These are phyloP conservation scores for Starmera quercuum DNA, from an alignment of 805 yeast species.

Conservation along the genomic window DNA sequence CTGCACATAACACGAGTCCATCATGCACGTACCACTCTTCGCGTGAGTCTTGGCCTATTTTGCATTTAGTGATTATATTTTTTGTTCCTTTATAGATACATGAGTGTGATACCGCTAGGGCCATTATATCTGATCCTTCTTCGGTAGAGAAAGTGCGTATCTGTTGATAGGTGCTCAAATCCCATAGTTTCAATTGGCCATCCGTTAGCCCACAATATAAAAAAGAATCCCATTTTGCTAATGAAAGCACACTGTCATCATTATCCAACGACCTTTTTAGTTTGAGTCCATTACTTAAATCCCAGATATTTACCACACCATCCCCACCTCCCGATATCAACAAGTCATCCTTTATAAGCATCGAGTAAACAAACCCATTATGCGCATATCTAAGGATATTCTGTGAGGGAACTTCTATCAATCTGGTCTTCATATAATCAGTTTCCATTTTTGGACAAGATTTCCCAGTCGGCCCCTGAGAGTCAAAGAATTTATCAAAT, in stretches of 20 bases:
- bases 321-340: constrained; percentile 84
- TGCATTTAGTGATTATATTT: constrained; percentile 43
- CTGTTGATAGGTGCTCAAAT: constrained; percentile 72
- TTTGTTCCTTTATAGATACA: constrained; percentile 54
- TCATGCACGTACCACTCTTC: constrained; percentile 45
- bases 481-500: constrained; percentile 83
- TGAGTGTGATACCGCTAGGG: constrained; percentile 48
- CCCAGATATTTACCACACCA: constrained; percentile 82
- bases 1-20: constrained; percentile 52
- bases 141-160: constrained; percentile 33
- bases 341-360: constrained; percentile 28
- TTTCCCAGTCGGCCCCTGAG: constrained; percentile 75
- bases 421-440: constrained; percentile 14
- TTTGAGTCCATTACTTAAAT: constrained; percentile 22
- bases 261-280: constrained; percentile 42
- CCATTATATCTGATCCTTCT: constrained; percentile 43
- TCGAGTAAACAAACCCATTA: constrained; percentile 79
- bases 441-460: constrained; percentile 1
- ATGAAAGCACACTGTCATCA: constrained; percentile 64
- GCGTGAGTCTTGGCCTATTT: constrained; percentile 35
- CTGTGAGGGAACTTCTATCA: constrained; percentile 60
- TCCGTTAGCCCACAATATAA: constrained; percentile 76
- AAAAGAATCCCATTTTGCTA: constrained; percentile 56
- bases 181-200: constrained; percentile 80
- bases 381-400: constrained; percentile 81